Conservation (phyloP, 768 basidiomycete species). For the Scleroderma citrinum region DNA sequence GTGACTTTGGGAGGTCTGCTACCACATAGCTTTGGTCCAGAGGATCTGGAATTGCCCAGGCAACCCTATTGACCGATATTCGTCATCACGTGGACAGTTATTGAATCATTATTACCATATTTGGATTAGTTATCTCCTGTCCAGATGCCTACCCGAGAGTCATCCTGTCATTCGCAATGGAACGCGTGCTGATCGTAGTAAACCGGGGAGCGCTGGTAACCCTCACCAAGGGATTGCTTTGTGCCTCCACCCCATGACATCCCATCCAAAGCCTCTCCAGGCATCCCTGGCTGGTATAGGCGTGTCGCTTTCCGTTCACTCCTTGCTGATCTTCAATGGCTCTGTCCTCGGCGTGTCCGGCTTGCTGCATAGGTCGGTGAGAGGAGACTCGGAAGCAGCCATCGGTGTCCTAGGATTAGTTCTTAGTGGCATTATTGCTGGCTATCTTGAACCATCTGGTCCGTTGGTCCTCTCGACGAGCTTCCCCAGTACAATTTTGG, state of each 20-base stretch:
- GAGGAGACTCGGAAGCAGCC: slow-evolving; percentile 39
- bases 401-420: slow-evolving; percentile 42
- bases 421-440: slow-evolving; percentile 41
- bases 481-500: slow-evolving; percentile 30
- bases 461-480: slow-evolving; percentile 23
- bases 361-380: slow-evolving; percentile 47
- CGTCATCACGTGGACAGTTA: no score
- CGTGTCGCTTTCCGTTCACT: slow-evolving; percentile 46
- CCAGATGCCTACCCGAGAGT: no score
- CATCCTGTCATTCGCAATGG: no score
- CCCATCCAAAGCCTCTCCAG: slow-evolving; percentile 37
- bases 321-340: slow-evolving; percentile 49
- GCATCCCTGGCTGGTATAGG: slow-evolving; percentile 53
- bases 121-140: no score
- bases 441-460: slow-evolving; percentile 28
- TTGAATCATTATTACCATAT: no score
- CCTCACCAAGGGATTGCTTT: neutral
- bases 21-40: slow-evolving; percentile 87
- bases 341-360: slow-evolving; percentile 57
- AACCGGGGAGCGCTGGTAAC: neutral
- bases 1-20: slow-evolving; percentile 70
- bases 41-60: slow-evolving; percentile 55
- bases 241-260: neutral
- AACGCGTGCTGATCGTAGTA: no score
- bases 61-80: neutral